phyloP scores from a whole-genome alignment of 805 yeast genomes.

The Cyberlindnera suaveolens region DNA sequence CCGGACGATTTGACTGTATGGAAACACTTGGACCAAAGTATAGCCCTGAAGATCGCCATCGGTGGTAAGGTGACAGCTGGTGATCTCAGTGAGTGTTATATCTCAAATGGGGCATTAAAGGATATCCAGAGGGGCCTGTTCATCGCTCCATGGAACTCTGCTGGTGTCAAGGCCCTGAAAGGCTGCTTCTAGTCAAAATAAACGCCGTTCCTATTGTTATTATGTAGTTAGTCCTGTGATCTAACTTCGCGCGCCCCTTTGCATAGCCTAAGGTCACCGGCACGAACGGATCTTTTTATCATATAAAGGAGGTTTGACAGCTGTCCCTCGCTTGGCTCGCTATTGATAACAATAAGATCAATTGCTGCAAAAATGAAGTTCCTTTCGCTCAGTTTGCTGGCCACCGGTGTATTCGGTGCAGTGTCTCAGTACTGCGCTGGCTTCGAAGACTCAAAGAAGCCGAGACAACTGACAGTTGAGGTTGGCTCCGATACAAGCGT shows the following conservation, averaged over 20 bases:
- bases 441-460: slow-evolving; percentile 4
- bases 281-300: too few relatives aligned
- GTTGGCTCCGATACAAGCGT: slow-evolving; percentile 4
- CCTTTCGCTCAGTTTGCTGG: neutral
- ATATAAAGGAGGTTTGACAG: too few relatives aligned
- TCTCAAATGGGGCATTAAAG: slow-evolving; percentile 40
- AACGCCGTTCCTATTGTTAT: too few relatives aligned
- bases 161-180: slow-evolving; percentile 25
- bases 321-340: too few relatives aligned
- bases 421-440: slow-evolving; percentile 6
- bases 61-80: slow-evolving; percentile 44
- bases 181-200: slow-evolving; percentile 20
- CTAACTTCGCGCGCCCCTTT: too few relatives aligned
- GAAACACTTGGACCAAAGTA: slow-evolving; percentile 50
- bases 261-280: too few relatives aligned
- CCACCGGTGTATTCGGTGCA: slow-evolving; percentile 1
- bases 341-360: too few relatives aligned
- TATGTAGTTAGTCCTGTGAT: too few relatives aligned
- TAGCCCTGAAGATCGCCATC: slow-evolving; percentile 55
- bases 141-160: slow-evolving; percentile 46
- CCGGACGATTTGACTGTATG: slow-evolving; percentile 69
- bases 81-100: slow-evolving; percentile 47
- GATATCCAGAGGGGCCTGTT: slow-evolving; percentile 65
- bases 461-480: neutral
- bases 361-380: neutral